These are phyloP conservation scores for Lodderomyces pseudojiufengensis DNA, from an alignment of 1,139 yeast species.

Conservation along the genomic window DNA sequence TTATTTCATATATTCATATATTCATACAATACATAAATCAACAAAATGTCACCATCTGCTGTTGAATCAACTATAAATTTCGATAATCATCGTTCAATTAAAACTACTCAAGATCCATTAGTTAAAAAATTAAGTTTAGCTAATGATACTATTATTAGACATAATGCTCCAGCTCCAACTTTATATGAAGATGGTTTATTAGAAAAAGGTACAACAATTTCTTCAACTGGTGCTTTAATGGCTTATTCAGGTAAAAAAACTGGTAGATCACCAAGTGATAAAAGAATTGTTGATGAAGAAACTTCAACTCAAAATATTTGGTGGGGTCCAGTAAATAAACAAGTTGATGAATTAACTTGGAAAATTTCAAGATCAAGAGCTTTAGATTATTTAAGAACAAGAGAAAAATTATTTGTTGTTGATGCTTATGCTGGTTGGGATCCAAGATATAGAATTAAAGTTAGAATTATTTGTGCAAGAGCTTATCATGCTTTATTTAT, in stretches of 20 bases:
- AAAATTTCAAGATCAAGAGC: conserved; percentile 95
- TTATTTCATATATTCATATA: not conserved
- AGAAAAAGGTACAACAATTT: conserved; percentile 88
- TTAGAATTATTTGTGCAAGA: conserved; percentile 95
- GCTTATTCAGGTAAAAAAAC: conserved; percentile 96
- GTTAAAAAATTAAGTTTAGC: conserved; percentile 43
- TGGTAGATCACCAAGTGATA: conserved; percentile 98
- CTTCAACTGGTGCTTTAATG: conserved; percentile 91
- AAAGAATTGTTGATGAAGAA: conserved; percentile 94
- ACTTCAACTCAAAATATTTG: conserved; percentile 81
- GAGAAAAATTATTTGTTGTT: conserved; percentile 89
- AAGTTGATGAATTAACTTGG: conserved; percentile 94
- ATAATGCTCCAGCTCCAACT: conserved; percentile 91
- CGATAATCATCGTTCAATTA: conserved; percentile 42
- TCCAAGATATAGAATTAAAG: conserved; percentile 95
- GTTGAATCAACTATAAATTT: conserved; percentile 46
- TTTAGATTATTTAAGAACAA: conserved; percentile 91
- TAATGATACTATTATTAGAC: conserved; percentile 56
- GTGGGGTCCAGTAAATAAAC: conserved; percentile 99
- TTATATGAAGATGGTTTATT: conserved; percentile 92
- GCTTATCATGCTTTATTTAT: conserved; percentile 98
- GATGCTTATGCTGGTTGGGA: conserved; percentile 99
- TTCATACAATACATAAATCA: conserved; percentile 1
- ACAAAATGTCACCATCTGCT: conserved; percentile 46
- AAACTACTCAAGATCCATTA: conserved; percentile 41